phyloP scores from a whole-genome alignment of 2,329 filamentous ascomycete genomes.

The Colletotrichum destructivum region DNA sequence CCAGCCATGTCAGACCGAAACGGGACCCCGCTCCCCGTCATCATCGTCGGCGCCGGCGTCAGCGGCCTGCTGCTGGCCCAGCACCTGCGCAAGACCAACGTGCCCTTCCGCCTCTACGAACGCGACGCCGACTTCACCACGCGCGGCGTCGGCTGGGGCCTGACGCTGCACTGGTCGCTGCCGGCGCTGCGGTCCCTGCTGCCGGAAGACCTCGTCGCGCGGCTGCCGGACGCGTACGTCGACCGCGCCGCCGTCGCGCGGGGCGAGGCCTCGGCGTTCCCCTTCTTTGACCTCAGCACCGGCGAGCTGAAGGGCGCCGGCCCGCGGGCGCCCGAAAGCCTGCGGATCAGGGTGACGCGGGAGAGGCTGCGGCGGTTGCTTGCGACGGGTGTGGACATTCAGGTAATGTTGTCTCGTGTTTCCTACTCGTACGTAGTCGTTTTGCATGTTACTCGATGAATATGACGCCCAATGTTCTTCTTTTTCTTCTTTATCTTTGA shows the following conservation, averaged over 20 bases:
- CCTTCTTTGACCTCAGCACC: conserved; percentile 69
- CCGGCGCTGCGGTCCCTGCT: conserved; percentile 66
- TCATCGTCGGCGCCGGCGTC: conserved; percentile 57
- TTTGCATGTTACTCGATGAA: neutral
- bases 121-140: conserved; percentile 63
- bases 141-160: conserved; percentile 71
- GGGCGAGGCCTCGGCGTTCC: conserved; percentile 64
- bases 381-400: conserved; percentile 61
- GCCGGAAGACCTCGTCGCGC: conserved; percentile 60
- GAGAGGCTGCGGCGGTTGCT: conserved; percentile 62
- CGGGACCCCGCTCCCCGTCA: conserved; percentile 45
- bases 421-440: neutral
- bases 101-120: conserved; percentile 67
- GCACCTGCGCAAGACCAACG: conserved; percentile 48
- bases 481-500: no score
- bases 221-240: conserved; percentile 67
- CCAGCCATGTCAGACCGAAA: conserved; percentile 13
- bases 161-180: conserved; percentile 76
- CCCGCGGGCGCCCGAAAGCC: conserved; percentile 60
- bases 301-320: conserved; percentile 58
- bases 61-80: conserved; percentile 57
- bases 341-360: conserved; percentile 64
- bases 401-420: conserved; percentile 15
- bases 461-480: no score
- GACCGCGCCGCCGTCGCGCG: conserved; percentile 64